Base-by-base conservation (phyloP, 352 stramenopile species). In the Phytopythium delawarense region DNA sequence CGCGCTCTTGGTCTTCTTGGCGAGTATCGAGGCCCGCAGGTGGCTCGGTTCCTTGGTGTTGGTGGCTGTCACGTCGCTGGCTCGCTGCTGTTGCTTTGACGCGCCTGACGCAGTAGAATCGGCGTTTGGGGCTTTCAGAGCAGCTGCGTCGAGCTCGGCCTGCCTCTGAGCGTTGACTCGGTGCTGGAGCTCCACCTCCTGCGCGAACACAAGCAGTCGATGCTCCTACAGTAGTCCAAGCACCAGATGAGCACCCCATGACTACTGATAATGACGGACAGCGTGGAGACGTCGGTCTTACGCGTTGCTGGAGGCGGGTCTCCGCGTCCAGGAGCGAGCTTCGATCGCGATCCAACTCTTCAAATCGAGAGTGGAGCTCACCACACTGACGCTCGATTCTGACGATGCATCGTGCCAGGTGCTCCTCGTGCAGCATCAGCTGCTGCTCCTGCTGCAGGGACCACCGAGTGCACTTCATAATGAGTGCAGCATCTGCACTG, bases 131-230 rank as follows among this genome's bases (percentile, higher is more conserved):
- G 15, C 3, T 12, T 53, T 53, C 2, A 11, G 12, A 4, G 46
- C 12, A 15, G 46, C 59, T 3, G 35, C n/a, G 28, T 67, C 53
- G 16, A 76, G 50, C 50, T 59, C 51, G 0, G 32, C 48, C 21
- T 59, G 66, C 23, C 34, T 57, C 8, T 30, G 23, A 15, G 56
- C 30, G 28, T 75, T 75, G 7, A 25, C 55, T 54, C 69, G 67
- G 58, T 72, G 65, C 57, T 78, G 67, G 0, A 44, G 30, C 37
- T 78, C 71, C 20, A 78, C 71, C 21, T 78, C 71, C 2, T 66
- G 49, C 1, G 62, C 71, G 53, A 78, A 73, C 8, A 70, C 7
- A 13, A 30, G 18, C 25, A 75, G 52, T 12, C 58, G 71, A 13
- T 40, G 40, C 42, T 75, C 64, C 65, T 75, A 42, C 16, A 46